phyloP scores from a whole-genome alignment of 306 rosid genomes.

The Pterocarpus macrocarpus region DNA sequence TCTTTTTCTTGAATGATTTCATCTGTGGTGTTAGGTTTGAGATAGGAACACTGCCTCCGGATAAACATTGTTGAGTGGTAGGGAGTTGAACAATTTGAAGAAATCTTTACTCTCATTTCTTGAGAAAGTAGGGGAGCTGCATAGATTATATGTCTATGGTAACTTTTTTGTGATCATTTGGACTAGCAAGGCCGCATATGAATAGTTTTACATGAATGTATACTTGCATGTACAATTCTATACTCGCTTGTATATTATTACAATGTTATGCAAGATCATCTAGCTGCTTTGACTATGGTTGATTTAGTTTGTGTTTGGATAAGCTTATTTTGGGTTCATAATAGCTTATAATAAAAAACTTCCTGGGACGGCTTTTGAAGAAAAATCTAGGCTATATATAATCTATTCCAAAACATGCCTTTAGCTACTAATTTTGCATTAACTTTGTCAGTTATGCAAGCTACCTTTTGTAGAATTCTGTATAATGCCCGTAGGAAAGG shows the following conservation, averaged over 20 bases:
- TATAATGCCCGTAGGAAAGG: neutral
- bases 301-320: too few relatives aligned
- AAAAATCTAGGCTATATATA: too few relatives aligned
- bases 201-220: neutral
- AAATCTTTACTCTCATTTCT: neutral
- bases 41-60: neutral
- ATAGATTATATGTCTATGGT: conserved; percentile 14
- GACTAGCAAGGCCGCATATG: neutral
- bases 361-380: too few relatives aligned
- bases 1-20: neutral
- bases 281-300: neutral
- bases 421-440: neutral
- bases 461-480: conserved; percentile 25
- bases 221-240: conserved; percentile 12
- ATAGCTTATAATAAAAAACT: too few relatives aligned
- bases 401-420: too few relatives aligned
- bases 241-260: conserved; percentile 6
- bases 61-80: neutral
- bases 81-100: conserved; percentile 2
- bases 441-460: neutral
- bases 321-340: too few relatives aligned
- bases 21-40: neutral
- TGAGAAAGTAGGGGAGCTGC: conserved; percentile 13
- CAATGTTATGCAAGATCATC: neutral
- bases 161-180: neutral